phyloP scores from a whole-genome alignment of 2,329 filamentous ascomycete species.

The Neonectria coccinea region DNA sequence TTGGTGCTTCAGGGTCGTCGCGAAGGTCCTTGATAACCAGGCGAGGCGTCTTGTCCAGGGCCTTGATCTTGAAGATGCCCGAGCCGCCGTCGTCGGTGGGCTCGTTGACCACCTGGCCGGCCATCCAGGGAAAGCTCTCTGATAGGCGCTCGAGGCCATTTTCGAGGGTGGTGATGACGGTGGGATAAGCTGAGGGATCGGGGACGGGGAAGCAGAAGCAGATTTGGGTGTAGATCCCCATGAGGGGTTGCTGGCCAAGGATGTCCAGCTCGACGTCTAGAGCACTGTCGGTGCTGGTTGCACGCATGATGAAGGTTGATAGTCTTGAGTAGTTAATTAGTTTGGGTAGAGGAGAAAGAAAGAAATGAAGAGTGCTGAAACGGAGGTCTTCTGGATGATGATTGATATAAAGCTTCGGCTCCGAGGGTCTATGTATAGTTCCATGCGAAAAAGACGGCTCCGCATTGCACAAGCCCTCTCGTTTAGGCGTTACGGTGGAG shows the following conservation, averaged over 20 bases:
- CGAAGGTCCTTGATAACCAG: constrained; percentile 59
- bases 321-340: not conserved
- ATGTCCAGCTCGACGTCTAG: constrained; percentile 52
- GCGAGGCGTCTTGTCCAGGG: constrained; percentile 46
- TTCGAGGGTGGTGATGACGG: constrained; percentile 48
- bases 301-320: constrained; percentile 11
- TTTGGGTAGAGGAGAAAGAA: too few species aligned
- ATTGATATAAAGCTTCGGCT: not conserved
- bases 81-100: constrained; percentile 44
- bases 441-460: not conserved
- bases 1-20: constrained; percentile 49
- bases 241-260: constrained; percentile 55
- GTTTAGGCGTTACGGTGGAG: not conserved
- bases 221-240: constrained; percentile 61
- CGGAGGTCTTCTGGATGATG: not conserved
- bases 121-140: constrained; percentile 58
- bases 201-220: constrained; percentile 53
- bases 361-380: too few species aligned
- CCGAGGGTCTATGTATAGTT: too few species aligned
- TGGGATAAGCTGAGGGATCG: constrained; percentile 35
- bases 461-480: not conserved
- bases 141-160: constrained; percentile 55
- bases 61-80: constrained; percentile 55
- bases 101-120: constrained; percentile 55
- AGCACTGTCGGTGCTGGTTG: not conserved